Conservation (phyloP, 495 filamentous ascomycete genomes). For the Clavariopsis aquatica region DNA sequence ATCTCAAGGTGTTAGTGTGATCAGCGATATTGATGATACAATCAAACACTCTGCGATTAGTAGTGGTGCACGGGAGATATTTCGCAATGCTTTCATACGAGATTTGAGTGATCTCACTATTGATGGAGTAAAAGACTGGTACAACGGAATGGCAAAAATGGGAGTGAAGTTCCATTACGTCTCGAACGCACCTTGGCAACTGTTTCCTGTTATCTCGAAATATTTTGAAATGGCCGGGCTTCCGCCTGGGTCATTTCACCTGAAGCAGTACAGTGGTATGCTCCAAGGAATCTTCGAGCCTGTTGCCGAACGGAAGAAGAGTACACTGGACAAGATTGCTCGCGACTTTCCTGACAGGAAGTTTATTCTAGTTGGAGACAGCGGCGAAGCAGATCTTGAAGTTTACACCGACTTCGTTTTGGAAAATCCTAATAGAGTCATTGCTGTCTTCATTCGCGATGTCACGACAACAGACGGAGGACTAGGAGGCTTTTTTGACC, state of each 20-base stretch:
- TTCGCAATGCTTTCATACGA: slow-evolving; percentile 89
- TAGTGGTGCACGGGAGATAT: slow-evolving; percentile 86
- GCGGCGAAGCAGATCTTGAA: slow-evolving; percentile 93
- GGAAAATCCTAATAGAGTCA: slow-evolving; percentile 75
- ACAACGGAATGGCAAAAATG: slow-evolving; percentile 67
- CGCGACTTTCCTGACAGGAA: slow-evolving; percentile 85
- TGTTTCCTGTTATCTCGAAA: slow-evolving; percentile 81
- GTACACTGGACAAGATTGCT: slow-evolving; percentile 78
- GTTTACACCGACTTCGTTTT: slow-evolving; percentile 93
- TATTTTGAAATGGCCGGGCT: slow-evolving; percentile 80
- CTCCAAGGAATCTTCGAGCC: slow-evolving; percentile 97
- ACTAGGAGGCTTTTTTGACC: slow-evolving; percentile 72
- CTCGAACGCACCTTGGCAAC: slow-evolving; percentile 93
- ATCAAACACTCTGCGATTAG: slow-evolving; percentile 93
- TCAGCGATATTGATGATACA: slow-evolving; percentile 98
- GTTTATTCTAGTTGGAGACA: slow-evolving; percentile 92
- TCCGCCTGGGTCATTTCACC: slow-evolving; percentile 83
- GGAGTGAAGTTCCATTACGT: slow-evolving; percentile 91
- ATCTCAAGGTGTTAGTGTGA: slow-evolving; percentile 81
- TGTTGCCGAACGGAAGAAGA: slow-evolving; percentile 90
- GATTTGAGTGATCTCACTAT: slow-evolving; percentile 79
- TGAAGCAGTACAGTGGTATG: slow-evolving; percentile 96
- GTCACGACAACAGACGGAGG: slow-evolving; percentile 73
- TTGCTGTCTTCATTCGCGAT: slow-evolving; percentile 90
- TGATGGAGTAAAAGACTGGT: slow-evolving; percentile 88